Conservation (phyloP, 176 grass and related monocot genomes). For the Oryza officinalis region DNA sequence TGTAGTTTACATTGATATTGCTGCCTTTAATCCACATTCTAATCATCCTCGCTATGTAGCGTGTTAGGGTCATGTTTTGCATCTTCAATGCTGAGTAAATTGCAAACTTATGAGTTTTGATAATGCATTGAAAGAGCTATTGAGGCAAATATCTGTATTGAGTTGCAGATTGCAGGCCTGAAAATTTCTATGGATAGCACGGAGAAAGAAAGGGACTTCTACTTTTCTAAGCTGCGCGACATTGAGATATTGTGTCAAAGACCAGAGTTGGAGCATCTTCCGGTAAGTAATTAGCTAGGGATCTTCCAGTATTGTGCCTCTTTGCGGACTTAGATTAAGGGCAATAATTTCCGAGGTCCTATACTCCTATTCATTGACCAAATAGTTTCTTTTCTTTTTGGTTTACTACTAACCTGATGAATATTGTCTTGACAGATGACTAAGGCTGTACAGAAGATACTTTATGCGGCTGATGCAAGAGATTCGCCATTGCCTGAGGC, state of each 20-base stretch:
- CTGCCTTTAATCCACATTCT: background rate
- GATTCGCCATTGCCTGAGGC: conserved; percentile 67
- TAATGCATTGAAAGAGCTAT: conserved; percentile 17
- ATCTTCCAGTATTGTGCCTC: background rate
- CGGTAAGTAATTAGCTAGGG: conserved; percentile 42
- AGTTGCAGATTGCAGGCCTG: conserved; percentile 54
- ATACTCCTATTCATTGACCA: background rate
- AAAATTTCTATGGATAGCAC: conserved; percentile 60
- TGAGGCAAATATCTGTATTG: conserved; percentile 29
- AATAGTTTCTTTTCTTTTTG: background rate
- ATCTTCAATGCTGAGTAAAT: background rate
- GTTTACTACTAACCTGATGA: background rate
- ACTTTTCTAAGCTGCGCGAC: conserved; percentile 84
- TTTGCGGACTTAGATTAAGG: background rate
- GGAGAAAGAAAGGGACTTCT: conserved; percentile 91
- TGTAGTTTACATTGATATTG: background rate
- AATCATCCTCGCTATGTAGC: background rate
- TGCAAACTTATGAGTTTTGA: background rate
- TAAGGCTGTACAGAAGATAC: conserved; percentile 73
- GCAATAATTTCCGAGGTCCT: conserved; percentile 8
- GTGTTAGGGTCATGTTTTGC: background rate
- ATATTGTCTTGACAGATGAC: conserved; percentile 56
- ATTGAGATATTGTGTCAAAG: conserved; percentile 85
- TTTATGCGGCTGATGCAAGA: conserved; percentile 71
- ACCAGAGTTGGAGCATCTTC: conserved; percentile 82